Evolutionary conservation across 805 yeast species (phyloP), one percentile per base, ranked within the genome.

Genomic region (Metschnikowia reukaufii): DNA sequence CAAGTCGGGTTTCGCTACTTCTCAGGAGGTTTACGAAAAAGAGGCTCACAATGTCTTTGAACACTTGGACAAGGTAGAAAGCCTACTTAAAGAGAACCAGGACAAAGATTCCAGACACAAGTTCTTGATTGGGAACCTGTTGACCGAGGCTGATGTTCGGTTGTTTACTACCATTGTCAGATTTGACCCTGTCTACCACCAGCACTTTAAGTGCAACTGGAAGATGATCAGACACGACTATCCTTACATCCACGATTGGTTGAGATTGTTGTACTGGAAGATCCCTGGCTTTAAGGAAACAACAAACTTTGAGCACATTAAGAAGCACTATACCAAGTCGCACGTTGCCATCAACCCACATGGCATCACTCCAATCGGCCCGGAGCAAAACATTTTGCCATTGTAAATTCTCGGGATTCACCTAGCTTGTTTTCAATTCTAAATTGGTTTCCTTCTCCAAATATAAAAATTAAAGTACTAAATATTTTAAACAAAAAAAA

Each of bases 191-290:
- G 96, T 90, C 18, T 92, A 92, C 62, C 92, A 86, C 44, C 96
- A 91, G 67, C 97, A 92, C 66, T 94, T 92, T 80, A 94, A 92
- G 70, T 88, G 96, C 66, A 92, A 92, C 66, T 66, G 89, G 51
- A 83, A 83, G 39, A 85, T 83, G 74, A 86, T 92, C 58, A 80
- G 97, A 62, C 63, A 70, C 53, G 87, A 88, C 53, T 92, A 81
- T 64, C 97, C 97, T 18, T 68, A 74, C 57, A 66, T 91, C 44
- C 85, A 89, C 67, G 71, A 80, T 50, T 92, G 96, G 96, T 66
- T 91, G 57, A 75, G 86, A 56, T 80, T 86, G 55, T 75, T 94
- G 58, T 94, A 91, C 70, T 90, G 97, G 96, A 67, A 67, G 52
- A 60, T 77, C 47, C 81, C 82, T 16, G 88, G 84, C 8, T 87